A percentile compares a stretch with the other conserved stretches of the same genome.
These are phyloP conservation scores for Acanthamoeba culbertsoni DNA, from an alignment of 208 protist genomes.

Conservation along the genomic window DNA sequence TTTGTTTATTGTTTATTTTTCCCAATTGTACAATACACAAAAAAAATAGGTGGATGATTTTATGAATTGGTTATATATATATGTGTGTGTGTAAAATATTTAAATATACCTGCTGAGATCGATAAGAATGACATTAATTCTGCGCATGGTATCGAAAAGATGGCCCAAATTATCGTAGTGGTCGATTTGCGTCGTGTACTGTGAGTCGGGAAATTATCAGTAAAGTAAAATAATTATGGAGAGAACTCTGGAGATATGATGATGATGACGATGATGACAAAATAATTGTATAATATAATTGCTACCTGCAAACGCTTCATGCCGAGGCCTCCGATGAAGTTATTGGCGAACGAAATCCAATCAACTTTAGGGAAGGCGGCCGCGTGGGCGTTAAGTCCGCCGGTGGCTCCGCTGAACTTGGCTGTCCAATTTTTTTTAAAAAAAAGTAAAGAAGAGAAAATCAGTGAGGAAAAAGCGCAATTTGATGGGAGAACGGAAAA, in stretches of 20 bases:
- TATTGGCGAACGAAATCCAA: conserved; percentile 87
- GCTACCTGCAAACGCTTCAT: conserved; percentile 25
- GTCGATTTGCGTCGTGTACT: conserved; percentile 94
- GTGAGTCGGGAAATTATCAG: too few species aligned
- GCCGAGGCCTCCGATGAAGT: conserved; percentile 80
- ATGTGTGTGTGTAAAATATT: background rate
- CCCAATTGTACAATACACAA: too few species aligned
- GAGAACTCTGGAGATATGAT: too few species aligned
- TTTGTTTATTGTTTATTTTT: too few species aligned
- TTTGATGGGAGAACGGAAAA: too few species aligned
- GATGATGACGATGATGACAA: too few species aligned
- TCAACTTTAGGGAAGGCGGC: conserved; percentile 88
- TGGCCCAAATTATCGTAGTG: conserved; percentile 94
- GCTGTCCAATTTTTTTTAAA: conserved; percentile 81
- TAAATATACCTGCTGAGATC: conserved; percentile 81
- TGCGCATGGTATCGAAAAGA: conserved; percentile 89
- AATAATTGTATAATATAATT: too few species aligned
- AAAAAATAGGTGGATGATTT: too few species aligned
- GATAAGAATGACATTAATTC: conserved; percentile 92
- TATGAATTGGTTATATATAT: too few species aligned
- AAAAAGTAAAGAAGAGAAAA: background rate
- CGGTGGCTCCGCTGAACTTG: conserved; percentile 94
- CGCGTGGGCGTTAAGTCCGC: conserved; percentile 92
- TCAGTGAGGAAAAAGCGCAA: background rate
- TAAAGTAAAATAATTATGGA: too few species aligned